These are phyloP conservation scores for Blastobotrys illinoisensis DNA, from an alignment of 1,139 yeast genomes.

Conservation along the genomic window DNA sequence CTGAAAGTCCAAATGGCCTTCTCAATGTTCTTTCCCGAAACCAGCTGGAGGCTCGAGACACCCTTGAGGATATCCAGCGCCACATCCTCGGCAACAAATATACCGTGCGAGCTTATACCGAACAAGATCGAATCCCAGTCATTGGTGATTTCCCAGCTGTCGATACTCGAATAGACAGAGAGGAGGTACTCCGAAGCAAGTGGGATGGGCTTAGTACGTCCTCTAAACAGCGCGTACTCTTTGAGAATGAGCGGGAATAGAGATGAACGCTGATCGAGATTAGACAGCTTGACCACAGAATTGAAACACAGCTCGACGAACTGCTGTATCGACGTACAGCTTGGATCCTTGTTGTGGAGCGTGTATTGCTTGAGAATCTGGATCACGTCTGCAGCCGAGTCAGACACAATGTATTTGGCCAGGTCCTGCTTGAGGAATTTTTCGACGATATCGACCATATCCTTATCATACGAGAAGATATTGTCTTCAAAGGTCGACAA, in stretches of 20 bases:
- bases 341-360: conserved; percentile 11
- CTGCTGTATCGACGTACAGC: conserved; percentile 11
- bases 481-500: conserved; percentile 12
- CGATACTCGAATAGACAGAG: conserved; percentile 14
- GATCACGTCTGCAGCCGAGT: conserved; percentile 15
- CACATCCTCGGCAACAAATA: conserved; percentile 18
- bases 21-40: conserved; percentile 14
- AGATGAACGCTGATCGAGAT: conserved; percentile 22
- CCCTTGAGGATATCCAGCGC: conserved; percentile 17
- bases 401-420: conserved; percentile 18
- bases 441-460: conserved; percentile 10
- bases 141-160: conserved; percentile 17
- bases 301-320: conserved; percentile 16
- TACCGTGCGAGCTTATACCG: conserved; percentile 20
- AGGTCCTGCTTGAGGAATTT: conserved; percentile 13
- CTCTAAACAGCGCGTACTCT: conserved; percentile 14
- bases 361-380: conserved; percentile 14
- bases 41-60: conserved; percentile 13
- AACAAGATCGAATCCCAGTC: conserved; percentile 21
- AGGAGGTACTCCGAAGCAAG: conserved; percentile 16
- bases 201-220: conserved; percentile 16
- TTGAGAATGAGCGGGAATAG: conserved; percentile 15
- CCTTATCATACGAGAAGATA: conserved; percentile 10
- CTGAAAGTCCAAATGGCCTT: conserved; percentile 16
- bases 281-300: conserved; percentile 17